A percentile compares a stretch with the other conserved stretches of the same genome.
phyloP scores from a whole-genome alignment of 2,329 filamentous ascomycete genomes.

The Monilinia vaccinii-corymbosi region DNA sequence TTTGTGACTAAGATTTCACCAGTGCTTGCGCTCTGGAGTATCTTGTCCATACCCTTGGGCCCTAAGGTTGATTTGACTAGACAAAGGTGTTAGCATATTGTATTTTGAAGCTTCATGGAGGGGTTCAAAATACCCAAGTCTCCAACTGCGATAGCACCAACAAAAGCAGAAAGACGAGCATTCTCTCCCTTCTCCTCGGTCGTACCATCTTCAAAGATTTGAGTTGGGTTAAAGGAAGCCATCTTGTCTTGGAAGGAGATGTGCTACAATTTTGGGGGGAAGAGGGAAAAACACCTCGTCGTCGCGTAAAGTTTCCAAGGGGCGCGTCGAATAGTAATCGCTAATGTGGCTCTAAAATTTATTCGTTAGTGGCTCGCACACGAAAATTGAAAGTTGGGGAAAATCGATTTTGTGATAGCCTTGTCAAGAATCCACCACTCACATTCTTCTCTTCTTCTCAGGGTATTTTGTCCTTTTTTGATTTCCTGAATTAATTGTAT shows the following conservation, averaged over 20 bases:
- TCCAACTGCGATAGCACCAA: slow-evolving; percentile 94
- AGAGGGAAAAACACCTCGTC: slow-evolving; percentile 9
- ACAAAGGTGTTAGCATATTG: slow-evolving; percentile 4
- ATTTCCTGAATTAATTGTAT: not conserved
- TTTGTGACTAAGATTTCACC: slow-evolving; percentile 98
- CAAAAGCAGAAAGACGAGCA: slow-evolving; percentile 95
- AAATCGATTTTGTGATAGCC: slow-evolving; percentile 7
- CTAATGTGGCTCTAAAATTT: slow-evolving; percentile 9
- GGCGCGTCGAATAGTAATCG: slow-evolving; percentile 10
- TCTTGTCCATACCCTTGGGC: slow-evolving; percentile 87
- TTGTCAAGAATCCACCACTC: slow-evolving; percentile 6
- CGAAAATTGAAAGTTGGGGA: slow-evolving; percentile 11
- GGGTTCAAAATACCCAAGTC: slow-evolving; percentile 46
- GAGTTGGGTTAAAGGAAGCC: slow-evolving; percentile 72
- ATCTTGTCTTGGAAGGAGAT: slow-evolving; percentile 18
- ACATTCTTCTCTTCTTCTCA: not conserved
- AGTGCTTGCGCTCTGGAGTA: slow-evolving; percentile 70
- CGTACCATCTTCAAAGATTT: slow-evolving; percentile 96
- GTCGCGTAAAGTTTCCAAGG: slow-evolving; percentile 10
- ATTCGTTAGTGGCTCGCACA: slow-evolving; percentile 10
- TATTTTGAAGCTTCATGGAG: slow-evolving; percentile 6
- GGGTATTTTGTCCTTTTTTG: not conserved
- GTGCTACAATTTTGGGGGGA: slow-evolving; percentile 10
- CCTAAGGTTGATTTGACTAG: slow-evolving; percentile 92
- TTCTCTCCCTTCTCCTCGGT: slow-evolving; percentile 98